Base-by-base conservation (phyloP, 257 asterid genomes). In the Plantago elongata region DNA sequence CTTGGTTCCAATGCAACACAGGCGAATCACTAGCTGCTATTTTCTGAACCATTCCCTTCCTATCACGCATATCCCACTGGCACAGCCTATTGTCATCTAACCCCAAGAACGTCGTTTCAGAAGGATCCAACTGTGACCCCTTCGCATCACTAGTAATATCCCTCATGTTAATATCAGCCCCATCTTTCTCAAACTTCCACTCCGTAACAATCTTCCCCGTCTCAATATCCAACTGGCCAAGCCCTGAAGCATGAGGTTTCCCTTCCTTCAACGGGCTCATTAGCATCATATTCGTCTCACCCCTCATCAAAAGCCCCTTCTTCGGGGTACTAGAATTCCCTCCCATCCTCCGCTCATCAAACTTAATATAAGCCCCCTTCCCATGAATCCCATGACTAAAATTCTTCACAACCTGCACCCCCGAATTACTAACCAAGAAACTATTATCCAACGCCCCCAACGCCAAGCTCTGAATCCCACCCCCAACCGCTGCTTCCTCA, bases 31-130 rank as follows among this genome's bases (percentile, higher is more conserved):
- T 64, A 71, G 66, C 74, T 2, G 88, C 89, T 13, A 92, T 69
- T 60, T 79, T 87, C 78, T 87, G 97, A 72, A 93, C 99, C 69
- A 93, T 77, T 15, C 99, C 99, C 72, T 73, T 78, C 83, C 54
- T 83, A 63, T 89, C 99, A 5, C 97, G 91, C 96, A 87, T 89
- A 80, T 89, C 99, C 99, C 99, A 93, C 60, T 87, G 95, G 17
- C 97, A 93, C 80, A 93, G 64, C 68, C 85, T 75, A 63, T 78
- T 85, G 65, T 79, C 93, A 74, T 93, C 99, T 77, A 93, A 78
- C 3, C 99, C 99, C 78, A 89, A 82, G 81, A 93, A 93, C n/a
- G 96, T 87, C 3, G 97, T 81, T 69, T 83, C 97, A 0, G 95
- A 89, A 77, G 95, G 97, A 69, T 93, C 97, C 77, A 93, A 81